These are phyloP conservation scores for Endotrypanum monterogeii DNA, from an alignment of 208 protist genomes.

Conservation along the genomic window DNA sequence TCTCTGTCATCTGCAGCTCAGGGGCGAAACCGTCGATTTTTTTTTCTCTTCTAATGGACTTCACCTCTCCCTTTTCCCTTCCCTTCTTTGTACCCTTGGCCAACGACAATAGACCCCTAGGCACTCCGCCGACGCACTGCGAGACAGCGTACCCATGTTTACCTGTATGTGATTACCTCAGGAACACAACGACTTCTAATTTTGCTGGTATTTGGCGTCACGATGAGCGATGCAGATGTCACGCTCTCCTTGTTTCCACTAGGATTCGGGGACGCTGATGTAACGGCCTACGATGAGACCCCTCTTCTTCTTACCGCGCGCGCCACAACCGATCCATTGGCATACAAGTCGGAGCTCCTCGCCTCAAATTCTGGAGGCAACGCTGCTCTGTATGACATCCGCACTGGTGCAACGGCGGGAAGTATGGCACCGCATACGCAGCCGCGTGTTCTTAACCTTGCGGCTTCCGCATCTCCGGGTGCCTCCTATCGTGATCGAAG, in stretches of 20 bases:
- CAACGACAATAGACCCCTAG: too few relatives aligned
- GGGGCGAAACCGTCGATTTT: background rate
- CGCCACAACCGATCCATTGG: background rate
- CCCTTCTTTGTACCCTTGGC: background rate
- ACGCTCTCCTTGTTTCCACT: slow-evolving; percentile 28
- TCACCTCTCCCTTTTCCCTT: too few relatives aligned
- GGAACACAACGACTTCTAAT: background rate
- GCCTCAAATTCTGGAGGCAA: background rate
- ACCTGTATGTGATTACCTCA: background rate
- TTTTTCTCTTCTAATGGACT: background rate
- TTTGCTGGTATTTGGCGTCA: too few relatives aligned
- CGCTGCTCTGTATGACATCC: background rate
- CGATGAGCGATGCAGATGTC: slow-evolving; percentile 2
- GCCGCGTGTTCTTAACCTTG: background rate
- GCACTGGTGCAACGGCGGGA: background rate
- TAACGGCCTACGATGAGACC: slow-evolving; percentile 3
- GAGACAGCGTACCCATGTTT: background rate
- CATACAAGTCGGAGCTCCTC: background rate
- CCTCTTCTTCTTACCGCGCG: slow-evolving; percentile 19
- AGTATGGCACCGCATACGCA: too few relatives aligned
- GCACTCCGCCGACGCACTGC: background rate
- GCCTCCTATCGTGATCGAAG: background rate
- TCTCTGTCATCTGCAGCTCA: too few relatives aligned
- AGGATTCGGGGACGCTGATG: slow-evolving; percentile 18
- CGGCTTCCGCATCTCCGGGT: background rate